Base-by-base conservation (phyloP, 208 protist species). In the Phytomonas sp. region DNA sequence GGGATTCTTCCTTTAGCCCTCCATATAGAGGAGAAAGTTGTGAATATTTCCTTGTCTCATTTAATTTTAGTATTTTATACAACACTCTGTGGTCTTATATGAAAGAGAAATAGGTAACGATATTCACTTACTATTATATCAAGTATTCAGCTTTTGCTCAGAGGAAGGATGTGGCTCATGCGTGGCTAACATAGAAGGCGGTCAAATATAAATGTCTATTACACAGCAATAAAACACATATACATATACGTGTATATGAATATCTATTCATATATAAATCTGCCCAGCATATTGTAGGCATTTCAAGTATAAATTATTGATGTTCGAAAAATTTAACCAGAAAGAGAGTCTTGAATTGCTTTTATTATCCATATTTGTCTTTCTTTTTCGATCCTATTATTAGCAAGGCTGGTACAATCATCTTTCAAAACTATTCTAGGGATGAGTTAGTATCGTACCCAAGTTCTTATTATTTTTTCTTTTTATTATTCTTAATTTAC, bases 391-490 rank as follows among this genome's bases (percentile, higher is more conserved):
- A 6, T 0, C 46, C 11, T 26, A 26, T 26, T 56, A 26, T 56
- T 56, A 56, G 46, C 17, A 56, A 56, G 20, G 5, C 46, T 56
- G 46, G 6, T 17, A 56, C 46, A 56, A 26, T 26, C 46, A 56
- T 56, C 6, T 56, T 56, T 56, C 46, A 56, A 7, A 17, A 23
- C 46, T 56, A 7, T 56, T 56, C 6, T 4, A 56, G 46, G 46
- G 46, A 56, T 26, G 5, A 56, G 46, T 56, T 56, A 56, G 46
- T 26, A 0, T 56, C 46, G 26, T 23, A 56, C 46, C 8, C 20
- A 56, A 56, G 46, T 5, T 26, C 20, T 13, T 32, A 62, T 73
- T 11, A 40, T 67, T 33, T 46, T 68, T 28, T 68, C 15, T 69
- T n/a, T 67, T 37, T 37, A 20, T 34, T 60, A 70, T 46, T 68